A percentile compares a stretch with the other conserved stretches of the same genome.
These are phyloP conservation scores for Coemansia sp. DNA, from an alignment of 371 early-diverging fungal species.

Conservation along the genomic window DNA sequence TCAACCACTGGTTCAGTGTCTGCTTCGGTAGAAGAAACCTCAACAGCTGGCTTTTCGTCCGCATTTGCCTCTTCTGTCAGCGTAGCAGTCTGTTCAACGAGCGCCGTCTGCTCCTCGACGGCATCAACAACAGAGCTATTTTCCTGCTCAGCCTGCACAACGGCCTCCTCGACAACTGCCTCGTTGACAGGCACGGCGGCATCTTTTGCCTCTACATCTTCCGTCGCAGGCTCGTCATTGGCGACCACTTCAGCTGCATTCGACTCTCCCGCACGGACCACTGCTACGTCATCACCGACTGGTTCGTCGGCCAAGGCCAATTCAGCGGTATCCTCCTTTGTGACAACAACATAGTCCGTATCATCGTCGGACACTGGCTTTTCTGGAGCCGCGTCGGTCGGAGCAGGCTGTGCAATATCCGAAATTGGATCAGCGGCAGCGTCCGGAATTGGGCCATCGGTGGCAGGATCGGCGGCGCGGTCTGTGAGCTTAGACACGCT, in stretches of 20 bases:
- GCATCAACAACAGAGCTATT: no score
- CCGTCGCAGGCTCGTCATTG: neutral
- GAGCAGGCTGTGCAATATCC: conserved; percentile 4
- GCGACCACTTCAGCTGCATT: neutral
- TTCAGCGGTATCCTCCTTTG: neutral
- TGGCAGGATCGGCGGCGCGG: neutral
- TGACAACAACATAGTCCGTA: conserved; percentile 7
- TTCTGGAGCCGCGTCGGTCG: neutral
- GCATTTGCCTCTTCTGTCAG: neutral
- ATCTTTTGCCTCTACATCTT: neutral
- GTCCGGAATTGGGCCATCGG: neutral
- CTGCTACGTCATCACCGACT: neutral
- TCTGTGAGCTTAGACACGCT: neutral
- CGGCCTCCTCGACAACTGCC: no score
- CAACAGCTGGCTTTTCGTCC: neutral
- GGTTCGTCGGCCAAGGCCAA: neutral
- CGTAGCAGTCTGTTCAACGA: neutral
- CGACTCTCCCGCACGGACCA: neutral
- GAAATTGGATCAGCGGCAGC: neutral
- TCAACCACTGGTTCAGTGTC: neutral
- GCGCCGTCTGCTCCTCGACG: no score
- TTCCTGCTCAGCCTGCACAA: no score
- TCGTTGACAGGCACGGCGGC: neutral
- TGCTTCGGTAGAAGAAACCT: neutral
- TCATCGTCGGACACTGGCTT: conserved; percentile 4